Conservation (phyloP, 176 grass and related monocot genomes). For the Ampelocalamus luodianensis region DNA sequence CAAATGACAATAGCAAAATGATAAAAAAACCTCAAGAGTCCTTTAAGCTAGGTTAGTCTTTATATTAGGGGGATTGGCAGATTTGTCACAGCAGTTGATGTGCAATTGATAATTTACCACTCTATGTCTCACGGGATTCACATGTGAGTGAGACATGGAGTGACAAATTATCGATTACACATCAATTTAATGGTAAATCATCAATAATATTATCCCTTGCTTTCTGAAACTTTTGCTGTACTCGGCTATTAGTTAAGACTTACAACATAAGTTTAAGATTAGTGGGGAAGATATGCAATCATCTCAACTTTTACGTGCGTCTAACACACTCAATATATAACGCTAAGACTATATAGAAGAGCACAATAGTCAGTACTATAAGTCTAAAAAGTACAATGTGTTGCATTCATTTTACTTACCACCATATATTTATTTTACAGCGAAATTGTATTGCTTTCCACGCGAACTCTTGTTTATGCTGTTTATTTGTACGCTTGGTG, state of each 20-base stretch:
- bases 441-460: background rate
- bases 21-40: constrained; percentile 1
- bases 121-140: too few relatives aligned
- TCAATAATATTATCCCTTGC: background rate
- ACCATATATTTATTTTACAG: background rate
- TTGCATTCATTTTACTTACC: background rate
- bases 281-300: background rate
- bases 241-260: background rate
- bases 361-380: background rate
- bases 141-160: too few relatives aligned
- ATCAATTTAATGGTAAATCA: too few relatives aligned
- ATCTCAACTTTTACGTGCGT: background rate
- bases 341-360: background rate
- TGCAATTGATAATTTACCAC: too few relatives aligned
- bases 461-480: background rate
- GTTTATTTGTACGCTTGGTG: background rate
- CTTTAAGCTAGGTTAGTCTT: background rate
- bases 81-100: too few relatives aligned
- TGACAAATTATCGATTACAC: too few relatives aligned
- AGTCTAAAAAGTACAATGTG: background rate
- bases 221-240: background rate
- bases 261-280: background rate
- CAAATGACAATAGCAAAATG: background rate
- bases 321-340: background rate
- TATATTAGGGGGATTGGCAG: too few relatives aligned